Conservation (phyloP, 345 rosid genomes). For the Eucalyptus sp. region DNA sequence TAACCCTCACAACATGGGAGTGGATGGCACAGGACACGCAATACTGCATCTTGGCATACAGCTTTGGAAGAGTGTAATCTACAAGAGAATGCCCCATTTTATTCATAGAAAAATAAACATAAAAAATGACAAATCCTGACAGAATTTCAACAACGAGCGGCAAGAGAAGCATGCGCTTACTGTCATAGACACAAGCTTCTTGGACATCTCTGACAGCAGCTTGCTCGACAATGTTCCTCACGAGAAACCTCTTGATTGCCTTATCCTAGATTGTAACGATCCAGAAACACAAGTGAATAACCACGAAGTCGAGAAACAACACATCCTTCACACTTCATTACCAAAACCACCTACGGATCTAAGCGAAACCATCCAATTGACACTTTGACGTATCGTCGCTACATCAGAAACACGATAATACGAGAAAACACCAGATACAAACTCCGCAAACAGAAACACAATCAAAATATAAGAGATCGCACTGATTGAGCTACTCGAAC, state of each 20-base stretch:
- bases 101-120: neutral
- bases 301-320: neutral
- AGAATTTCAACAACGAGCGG: neutral
- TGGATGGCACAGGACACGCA: constrained; percentile 96
- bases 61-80: constrained; percentile 71
- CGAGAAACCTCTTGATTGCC: constrained; percentile 78
- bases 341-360: neutral
- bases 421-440: neutral
- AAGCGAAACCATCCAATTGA: neutral
- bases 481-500: neutral
- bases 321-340: neutral
- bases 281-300: neutral
- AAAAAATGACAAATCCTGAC: neutral
- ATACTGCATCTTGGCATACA: constrained; percentile 84
- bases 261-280: constrained; percentile 33
- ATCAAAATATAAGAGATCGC: neutral
- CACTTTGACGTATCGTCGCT: neutral
- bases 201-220: constrained; percentile 92
- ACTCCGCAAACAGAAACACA: neutral
- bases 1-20: constrained; percentile 93
- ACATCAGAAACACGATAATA: neutral
- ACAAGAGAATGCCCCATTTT: neutral
- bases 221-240: constrained; percentile 88
- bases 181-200: constrained; percentile 73
- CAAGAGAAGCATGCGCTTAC: constrained; percentile 4